These are phyloP conservation scores for Solanum neorickii DNA, from an alignment of 257 asterid genomes.

Conservation along the genomic window DNA sequence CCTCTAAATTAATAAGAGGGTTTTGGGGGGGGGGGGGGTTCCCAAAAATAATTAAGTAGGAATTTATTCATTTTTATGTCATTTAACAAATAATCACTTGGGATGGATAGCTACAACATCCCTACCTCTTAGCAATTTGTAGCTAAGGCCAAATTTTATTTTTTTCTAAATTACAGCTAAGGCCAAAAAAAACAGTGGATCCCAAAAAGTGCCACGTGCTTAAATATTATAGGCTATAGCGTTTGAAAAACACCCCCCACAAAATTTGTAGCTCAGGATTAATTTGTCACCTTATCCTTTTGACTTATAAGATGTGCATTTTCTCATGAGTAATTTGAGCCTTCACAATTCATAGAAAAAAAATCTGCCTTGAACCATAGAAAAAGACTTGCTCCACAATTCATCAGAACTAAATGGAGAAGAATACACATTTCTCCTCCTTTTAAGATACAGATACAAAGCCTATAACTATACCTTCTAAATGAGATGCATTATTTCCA, in stretches of 20 bases:
- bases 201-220: background rate
- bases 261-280: background rate
- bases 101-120: background rate
- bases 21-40: background rate
- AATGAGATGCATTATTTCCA: background rate
- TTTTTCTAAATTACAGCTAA: no score
- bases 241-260: background rate
- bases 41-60: conserved; percentile 15
- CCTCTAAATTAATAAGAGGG: background rate
- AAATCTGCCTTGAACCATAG: background rate
- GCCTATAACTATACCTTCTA: background rate
- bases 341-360: background rate
- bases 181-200: no score
- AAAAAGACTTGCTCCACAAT: background rate
- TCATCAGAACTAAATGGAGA: background rate
- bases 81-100: background rate
- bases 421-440: background rate
- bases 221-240: background rate
- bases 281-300: background rate
- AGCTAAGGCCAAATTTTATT: no score
- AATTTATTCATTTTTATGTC: background rate
- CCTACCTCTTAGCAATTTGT: background rate
- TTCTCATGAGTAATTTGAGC: background rate
- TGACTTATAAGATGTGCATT: background rate
- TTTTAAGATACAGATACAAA: background rate